Evolutionary conservation across 2,329 filamentous ascomycete genomes (phyloP).

Genomic region (Pseudopithomyces maydicus): DNA sequence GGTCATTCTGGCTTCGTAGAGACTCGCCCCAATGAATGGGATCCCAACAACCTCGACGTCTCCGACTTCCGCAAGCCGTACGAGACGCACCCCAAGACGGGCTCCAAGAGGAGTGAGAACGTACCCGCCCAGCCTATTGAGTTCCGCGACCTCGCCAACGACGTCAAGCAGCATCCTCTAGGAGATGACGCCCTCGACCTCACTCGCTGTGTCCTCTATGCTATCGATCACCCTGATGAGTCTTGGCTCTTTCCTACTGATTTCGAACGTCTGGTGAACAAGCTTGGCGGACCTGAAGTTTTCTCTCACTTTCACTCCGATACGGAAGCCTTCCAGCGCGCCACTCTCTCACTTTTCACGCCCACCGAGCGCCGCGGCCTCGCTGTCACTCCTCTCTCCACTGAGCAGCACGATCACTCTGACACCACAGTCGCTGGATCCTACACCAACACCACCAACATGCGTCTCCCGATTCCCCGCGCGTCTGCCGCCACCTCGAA

Average conservation of each 20-base stretch:
- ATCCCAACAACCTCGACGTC: slow-evolving; percentile 19
- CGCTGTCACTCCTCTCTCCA: background rate
- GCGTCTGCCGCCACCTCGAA: background rate
- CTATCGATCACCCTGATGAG: slow-evolving; percentile 18
- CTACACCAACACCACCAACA: background rate
- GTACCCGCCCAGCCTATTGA: slow-evolving; percentile 8
- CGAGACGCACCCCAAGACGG: slow-evolving; percentile 6
- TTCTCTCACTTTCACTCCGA: slow-evolving; percentile 16
- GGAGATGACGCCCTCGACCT: slow-evolving; percentile 28
- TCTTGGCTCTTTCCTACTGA: slow-evolving; percentile 32
- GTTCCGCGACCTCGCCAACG: slow-evolving; percentile 22
- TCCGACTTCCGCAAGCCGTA: slow-evolving; percentile 24
- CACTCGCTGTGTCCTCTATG: slow-evolving; percentile 27
- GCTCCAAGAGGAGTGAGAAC: background rate
- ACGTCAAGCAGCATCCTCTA: slow-evolving; percentile 26
- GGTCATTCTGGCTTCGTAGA: slow-evolving; percentile 9
- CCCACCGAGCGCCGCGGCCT: background rate
- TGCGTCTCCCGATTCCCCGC: background rate
- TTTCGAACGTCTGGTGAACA: slow-evolving; percentile 21
- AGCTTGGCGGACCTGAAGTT: slow-evolving; percentile 15
- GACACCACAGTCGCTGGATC: background rate
- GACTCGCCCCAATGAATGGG: background rate
- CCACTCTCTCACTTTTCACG: background rate
- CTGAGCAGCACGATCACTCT: background rate
- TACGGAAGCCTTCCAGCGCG: slow-evolving; percentile 10